These are phyloP conservation scores for Mycena rebaudengoi DNA, from an alignment of 768 basidiomycete genomes.

Conservation along the genomic window DNA sequence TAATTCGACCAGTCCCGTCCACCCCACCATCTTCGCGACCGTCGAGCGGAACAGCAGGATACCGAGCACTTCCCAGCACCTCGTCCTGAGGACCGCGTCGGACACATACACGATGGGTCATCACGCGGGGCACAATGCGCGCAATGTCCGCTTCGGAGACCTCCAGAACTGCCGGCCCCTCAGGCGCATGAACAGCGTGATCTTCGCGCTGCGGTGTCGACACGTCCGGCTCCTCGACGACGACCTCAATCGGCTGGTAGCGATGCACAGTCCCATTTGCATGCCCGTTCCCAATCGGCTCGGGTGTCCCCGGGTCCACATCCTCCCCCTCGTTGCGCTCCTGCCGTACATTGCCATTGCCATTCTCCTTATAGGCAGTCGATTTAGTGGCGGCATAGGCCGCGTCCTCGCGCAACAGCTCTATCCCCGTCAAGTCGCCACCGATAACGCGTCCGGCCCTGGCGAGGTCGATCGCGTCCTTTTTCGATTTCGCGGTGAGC, in stretches of 20 bases:
- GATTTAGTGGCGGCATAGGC: slow-evolving; percentile 17
- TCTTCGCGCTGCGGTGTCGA: slow-evolving; percentile 6
- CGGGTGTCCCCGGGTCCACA: not conserved
- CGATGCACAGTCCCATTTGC: slow-evolving; percentile 16
- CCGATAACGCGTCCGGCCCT: slow-evolving; percentile 75
- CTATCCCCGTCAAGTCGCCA: slow-evolving; percentile 66
- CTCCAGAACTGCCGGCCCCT: slow-evolving; percentile 51
- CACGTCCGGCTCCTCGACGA: slow-evolving; percentile 22
- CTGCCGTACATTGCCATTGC: slow-evolving; percentile 25
- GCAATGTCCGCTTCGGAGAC: slow-evolving; percentile 81
- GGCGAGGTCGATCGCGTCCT: slow-evolving; percentile 73
- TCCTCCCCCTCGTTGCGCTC: slow-evolving; percentile 26
- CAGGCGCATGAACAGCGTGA: slow-evolving; percentile 19
- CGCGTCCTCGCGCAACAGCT: slow-evolving; percentile 49
- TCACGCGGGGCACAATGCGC: slow-evolving; percentile 73
- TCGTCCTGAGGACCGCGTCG: slow-evolving; percentile 77
- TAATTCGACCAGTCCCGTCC: slow-evolving; percentile 44
- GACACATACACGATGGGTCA: slow-evolving; percentile 79
- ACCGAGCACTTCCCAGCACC: slow-evolving; percentile 68
- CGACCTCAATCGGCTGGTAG: slow-evolving; percentile 28
- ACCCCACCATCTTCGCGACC: slow-evolving; percentile 25
- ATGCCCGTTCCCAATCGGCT: slow-evolving; percentile 3
- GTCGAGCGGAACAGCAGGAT: slow-evolving; percentile 50
- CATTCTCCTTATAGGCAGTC: not conserved
- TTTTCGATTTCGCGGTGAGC: slow-evolving; percentile 65